Conservation (phyloP, 2,329 filamentous ascomycete species). For the Monilinia aucupariae region DNA sequence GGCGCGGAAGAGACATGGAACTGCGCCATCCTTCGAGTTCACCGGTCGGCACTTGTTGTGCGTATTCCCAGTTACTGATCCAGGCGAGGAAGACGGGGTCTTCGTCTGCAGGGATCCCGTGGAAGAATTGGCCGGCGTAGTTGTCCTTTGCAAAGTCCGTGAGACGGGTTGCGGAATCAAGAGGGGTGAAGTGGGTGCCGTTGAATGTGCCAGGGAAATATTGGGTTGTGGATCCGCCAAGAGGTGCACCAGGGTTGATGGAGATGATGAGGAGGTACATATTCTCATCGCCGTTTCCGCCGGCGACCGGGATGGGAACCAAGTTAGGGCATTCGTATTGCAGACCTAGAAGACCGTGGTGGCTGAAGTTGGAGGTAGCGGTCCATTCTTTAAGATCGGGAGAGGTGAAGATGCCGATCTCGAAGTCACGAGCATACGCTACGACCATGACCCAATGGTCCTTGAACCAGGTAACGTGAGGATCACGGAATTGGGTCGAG, state of each 20-base stretch:
- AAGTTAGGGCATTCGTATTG: constrained; percentile 56
- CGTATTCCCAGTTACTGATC: constrained; percentile 58
- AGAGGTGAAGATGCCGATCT: constrained; percentile 57
- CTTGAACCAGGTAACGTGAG: constrained; percentile 57
- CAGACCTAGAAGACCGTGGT: constrained; percentile 42
- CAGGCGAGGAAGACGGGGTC: constrained; percentile 43
- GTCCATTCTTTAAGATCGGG: constrained; percentile 55
- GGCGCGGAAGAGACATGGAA: constrained; percentile 48
- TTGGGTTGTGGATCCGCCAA: constrained; percentile 50
- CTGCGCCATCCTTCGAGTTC: constrained; percentile 48
- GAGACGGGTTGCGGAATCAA: constrained; percentile 41
- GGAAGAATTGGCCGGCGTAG: constrained; percentile 54
- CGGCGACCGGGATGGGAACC: constrained; percentile 46
- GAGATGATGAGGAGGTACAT: constrained; percentile 46
- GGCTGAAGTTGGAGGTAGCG: constrained; percentile 53
- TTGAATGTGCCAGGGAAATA: constrained; percentile 58
- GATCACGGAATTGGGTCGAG: constrained; percentile 57
- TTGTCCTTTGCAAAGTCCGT: constrained; percentile 48
- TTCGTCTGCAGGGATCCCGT: constrained; percentile 38
- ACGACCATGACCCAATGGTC: constrained; percentile 54
- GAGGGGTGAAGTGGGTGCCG: constrained; percentile 53
- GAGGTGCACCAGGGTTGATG: constrained; percentile 52
- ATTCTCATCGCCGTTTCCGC: constrained; percentile 28
- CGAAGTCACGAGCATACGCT: constrained; percentile 49
- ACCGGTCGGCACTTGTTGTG: constrained; percentile 48